A percentile compares a stretch with the other conserved stretches of the same genome.
These are phyloP conservation scores for Seminavis robusta DNA, from an alignment of 108 stramenopile genomes.

Conservation along the genomic window DNA sequence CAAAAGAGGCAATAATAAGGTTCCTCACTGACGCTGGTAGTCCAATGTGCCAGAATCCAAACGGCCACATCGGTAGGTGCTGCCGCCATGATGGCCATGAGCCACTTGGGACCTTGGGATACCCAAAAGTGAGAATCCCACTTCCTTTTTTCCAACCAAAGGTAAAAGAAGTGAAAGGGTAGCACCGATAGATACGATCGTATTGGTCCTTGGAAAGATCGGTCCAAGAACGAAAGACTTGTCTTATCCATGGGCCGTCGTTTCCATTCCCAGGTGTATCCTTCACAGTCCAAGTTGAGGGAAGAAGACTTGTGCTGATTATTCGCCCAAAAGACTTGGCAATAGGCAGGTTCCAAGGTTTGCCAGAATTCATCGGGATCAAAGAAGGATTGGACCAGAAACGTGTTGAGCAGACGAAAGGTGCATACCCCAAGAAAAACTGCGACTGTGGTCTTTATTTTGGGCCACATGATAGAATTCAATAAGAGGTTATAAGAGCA, in stretches of 20 bases:
- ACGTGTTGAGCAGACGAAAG: slow-evolving; percentile 56
- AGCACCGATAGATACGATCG: slow-evolving; percentile 75
- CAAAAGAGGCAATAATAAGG: neutral
- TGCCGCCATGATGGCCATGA: slow-evolving; percentile 69
- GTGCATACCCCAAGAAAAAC: slow-evolving; percentile 23
- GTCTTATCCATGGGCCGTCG: slow-evolving; percentile 27
- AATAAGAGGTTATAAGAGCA: no score
- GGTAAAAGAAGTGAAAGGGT: slow-evolving; percentile 69
- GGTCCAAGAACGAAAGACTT: slow-evolving; percentile 12
- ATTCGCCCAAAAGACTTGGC: slow-evolving; percentile 52
- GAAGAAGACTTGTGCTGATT: no score
- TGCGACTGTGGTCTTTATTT: slow-evolving; percentile 4
- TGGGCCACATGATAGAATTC: neutral
- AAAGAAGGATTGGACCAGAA: slow-evolving; percentile 77
- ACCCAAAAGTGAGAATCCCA: slow-evolving; percentile 54
- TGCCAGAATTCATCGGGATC: slow-evolving; percentile 92
- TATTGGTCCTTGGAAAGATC: slow-evolving; percentile 63
- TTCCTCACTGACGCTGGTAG: neutral
- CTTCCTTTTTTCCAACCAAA: slow-evolving; percentile 20
- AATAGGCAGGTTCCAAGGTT: slow-evolving; percentile 88
- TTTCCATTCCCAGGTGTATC: slow-evolving; percentile 90
- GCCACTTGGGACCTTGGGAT: slow-evolving; percentile 64
- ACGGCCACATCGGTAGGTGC: slow-evolving; percentile 74
- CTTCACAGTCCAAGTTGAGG: slow-evolving; percentile 30
- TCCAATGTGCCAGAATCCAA: slow-evolving; percentile 49